Conservation (phyloP, 1,284 basidiomycete species). For the Rhodofomes roseus region DNA sequence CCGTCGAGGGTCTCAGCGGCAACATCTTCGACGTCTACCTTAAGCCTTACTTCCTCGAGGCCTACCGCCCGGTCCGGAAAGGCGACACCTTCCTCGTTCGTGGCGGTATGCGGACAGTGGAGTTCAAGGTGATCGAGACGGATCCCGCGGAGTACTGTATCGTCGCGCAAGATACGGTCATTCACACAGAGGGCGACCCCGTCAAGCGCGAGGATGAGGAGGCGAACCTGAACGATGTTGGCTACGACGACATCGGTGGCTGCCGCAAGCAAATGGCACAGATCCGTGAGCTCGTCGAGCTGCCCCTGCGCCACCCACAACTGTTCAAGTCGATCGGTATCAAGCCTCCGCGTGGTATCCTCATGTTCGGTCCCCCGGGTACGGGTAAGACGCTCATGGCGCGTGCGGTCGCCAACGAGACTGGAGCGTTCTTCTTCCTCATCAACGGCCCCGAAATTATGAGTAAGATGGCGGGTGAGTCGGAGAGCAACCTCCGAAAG, state of each 20-base stretch:
- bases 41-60: conserved; percentile 99
- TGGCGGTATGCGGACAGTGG: conserved; percentile 96
- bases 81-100: conserved; percentile 99
- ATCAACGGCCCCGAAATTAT: conserved; percentile 99
- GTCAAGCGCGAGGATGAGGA: conserved; percentile 99
- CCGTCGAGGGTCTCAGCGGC: conserved; percentile 94
- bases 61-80: conserved; percentile 92
- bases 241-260: conserved; percentile 99
- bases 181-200: conserved; percentile 98
- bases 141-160: conserved; percentile 97
- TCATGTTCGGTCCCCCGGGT: conserved; percentile 95
- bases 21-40: conserved; percentile 99
- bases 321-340: conserved; percentile 99
- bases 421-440: conserved; percentile 99
- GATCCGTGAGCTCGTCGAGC: conserved; percentile 97
- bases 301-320: conserved; percentile 97
- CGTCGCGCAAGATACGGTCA: conserved; percentile 95
- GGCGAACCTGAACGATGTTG: conserved; percentile 93
- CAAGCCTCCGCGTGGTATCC: conserved; percentile 97
- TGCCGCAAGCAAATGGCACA: conserved; percentile 99
- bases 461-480: conserved; percentile 99
- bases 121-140: conserved; percentile 98
- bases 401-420: conserved; percentile 98
- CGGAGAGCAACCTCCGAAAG: conserved; percentile 95
- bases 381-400: conserved; percentile 99